These are phyloP conservation scores for Fusarium caatingaense DNA, from an alignment of 2,329 filamentous ascomycete species.

Conservation along the genomic window DNA sequence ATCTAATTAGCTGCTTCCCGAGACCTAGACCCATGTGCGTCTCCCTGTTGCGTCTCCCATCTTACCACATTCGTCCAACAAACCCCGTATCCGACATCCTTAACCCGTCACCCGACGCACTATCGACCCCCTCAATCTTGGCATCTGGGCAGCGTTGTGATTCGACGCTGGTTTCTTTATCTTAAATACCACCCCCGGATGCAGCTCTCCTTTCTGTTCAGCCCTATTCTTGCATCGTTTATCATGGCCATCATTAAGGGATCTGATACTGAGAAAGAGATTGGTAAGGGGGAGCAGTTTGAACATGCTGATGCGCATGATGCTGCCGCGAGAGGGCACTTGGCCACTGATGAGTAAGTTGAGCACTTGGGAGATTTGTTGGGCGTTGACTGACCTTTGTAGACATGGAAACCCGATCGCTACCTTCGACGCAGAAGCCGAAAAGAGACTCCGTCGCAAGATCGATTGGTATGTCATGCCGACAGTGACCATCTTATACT, in stretches of 20 bases:
- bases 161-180: not conserved
- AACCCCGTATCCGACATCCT: conserved; percentile 22
- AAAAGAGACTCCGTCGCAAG: conserved; percentile 16
- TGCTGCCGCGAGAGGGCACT: conserved; percentile 15
- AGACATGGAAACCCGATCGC: conserved; percentile 21
- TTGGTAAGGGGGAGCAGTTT: not conserved
- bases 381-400: not conserved
- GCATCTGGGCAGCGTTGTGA: not conserved
- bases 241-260: not conserved
- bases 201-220: not conserved
- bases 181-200: not conserved
- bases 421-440: conserved; percentile 7
- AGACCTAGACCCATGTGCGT: not conserved
- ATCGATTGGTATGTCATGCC: conserved; percentile 20
- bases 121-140: conserved; percentile 23
- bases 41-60: not conserved
- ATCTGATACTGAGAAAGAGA: conserved; percentile 11
- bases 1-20: not conserved
- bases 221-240: not conserved
- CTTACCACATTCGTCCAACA: not conserved
- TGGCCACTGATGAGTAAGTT: conserved; percentile 20
- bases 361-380: no score
- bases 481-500: conserved; percentile 30
- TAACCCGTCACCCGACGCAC: conserved; percentile 11
- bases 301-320: conserved; percentile 10